These are phyloP conservation scores for Lojkania enalia DNA, from an alignment of 2,329 filamentous ascomycete genomes.

Conservation along the genomic window DNA sequence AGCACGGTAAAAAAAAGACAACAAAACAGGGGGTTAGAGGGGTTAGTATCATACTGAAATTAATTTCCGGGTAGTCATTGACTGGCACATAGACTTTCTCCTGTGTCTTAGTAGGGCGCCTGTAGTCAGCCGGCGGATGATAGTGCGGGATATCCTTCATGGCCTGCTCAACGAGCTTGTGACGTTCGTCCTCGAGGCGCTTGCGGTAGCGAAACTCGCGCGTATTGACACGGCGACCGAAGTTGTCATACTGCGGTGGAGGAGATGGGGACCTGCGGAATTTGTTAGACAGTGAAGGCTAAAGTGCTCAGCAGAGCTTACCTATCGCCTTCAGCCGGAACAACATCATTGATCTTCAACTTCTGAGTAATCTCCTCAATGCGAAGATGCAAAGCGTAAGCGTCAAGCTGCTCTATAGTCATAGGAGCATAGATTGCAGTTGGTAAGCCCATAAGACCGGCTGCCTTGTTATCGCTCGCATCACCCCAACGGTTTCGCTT, in stretches of 20 bases:
- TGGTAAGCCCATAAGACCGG: constrained; percentile 93
- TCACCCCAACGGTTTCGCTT: constrained; percentile 99
- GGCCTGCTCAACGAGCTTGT: constrained; percentile 97
- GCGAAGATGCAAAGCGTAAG: constrained; percentile 92
- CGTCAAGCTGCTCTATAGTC: constrained; percentile 97
- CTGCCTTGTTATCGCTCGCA: constrained; percentile 96
- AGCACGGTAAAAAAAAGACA: constrained; percentile 50
- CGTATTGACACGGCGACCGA: constrained; percentile 98
- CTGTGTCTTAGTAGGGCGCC: constrained; percentile 98
- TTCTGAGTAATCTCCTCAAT: constrained; percentile 99
- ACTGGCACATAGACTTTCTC: constrained; percentile 99
- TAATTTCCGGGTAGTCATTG: constrained; percentile 99
- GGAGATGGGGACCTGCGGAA: constrained; percentile 83
- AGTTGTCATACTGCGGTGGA: constrained; percentile 97
- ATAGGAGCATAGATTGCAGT: constrained; percentile 97
- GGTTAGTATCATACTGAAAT: constrained; percentile 99
- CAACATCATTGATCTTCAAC: constrained; percentile 97
- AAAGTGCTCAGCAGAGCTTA: constrained; percentile 47
- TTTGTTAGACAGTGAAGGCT: constrained; percentile 14
- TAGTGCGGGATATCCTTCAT: constrained; percentile 99
- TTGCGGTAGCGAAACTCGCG: constrained; percentile 98
- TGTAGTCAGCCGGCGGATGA: constrained; percentile 96
- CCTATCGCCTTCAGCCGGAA: constrained; percentile 94
- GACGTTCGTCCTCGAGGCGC: constrained; percentile 95
- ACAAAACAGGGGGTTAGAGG: constrained; percentile 62